These are phyloP conservation scores for Syzygium jambos DNA, from an alignment of 345 rosid genomes.

Conservation along the genomic window DNA sequence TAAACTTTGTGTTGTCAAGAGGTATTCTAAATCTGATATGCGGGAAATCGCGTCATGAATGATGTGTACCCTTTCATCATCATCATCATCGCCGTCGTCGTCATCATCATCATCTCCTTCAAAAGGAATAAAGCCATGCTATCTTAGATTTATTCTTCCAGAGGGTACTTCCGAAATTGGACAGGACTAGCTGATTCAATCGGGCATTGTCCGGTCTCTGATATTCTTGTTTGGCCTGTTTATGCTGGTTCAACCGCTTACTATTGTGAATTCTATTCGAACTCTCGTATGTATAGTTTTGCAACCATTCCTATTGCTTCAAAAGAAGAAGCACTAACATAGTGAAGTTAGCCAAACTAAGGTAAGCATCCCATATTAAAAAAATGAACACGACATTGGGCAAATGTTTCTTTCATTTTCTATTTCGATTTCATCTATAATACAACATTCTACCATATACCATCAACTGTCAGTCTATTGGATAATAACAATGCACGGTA, in stretches of 20 bases:
- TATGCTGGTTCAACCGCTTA: background rate
- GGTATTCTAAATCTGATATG: no score
- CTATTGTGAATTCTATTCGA: background rate
- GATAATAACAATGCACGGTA: background rate
- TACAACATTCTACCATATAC: background rate
- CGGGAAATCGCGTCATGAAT: no score
- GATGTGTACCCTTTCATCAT: no score
- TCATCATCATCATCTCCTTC: no score
- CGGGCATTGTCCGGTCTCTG: background rate
- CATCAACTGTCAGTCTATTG: background rate
- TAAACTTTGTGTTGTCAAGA: no score
- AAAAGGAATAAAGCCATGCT: no score
- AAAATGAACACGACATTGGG: background rate
- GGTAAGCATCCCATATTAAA: background rate
- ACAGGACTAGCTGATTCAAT: background rate
- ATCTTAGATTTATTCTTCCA: background rate
- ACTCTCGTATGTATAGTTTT: background rate
- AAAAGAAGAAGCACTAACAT: background rate
- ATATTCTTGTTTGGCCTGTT: background rate
- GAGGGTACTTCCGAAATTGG: background rate
- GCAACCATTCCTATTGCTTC: background rate
- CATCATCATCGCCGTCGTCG: no score
- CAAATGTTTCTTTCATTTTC: background rate
- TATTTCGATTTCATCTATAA: background rate
- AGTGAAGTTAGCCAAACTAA: background rate